phyloP scores from a whole-genome alignment of 306 rosid species.

The Cyclanthera cordifolia region DNA sequence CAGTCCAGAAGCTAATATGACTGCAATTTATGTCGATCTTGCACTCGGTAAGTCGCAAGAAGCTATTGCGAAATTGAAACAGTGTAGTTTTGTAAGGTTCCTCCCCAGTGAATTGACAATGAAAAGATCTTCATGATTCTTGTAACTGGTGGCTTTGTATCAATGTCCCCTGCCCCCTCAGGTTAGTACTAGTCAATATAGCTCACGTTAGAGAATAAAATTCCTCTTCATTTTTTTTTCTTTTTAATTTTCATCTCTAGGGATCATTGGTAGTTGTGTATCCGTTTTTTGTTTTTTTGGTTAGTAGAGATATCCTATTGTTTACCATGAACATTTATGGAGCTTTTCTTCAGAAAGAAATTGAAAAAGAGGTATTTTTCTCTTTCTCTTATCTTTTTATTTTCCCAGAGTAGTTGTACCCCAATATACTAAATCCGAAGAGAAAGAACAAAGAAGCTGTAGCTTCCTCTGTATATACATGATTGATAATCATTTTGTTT shows the following conservation, averaged over 20 bases:
- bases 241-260: slow-evolving; percentile 41
- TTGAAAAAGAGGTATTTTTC: neutral
- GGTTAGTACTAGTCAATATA: slow-evolving; percentile 58
- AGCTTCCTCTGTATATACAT: too few species aligned
- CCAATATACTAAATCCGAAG: neutral
- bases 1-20: slow-evolving; percentile 69
- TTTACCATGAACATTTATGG: slow-evolving; percentile 33
- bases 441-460: neutral
- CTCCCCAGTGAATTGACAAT: slow-evolving; percentile 46
- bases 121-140: slow-evolving; percentile 62
- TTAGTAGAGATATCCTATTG: slow-evolving; percentile 41
- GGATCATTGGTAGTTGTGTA: slow-evolving; percentile 62
- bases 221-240: slow-evolving; percentile 29
- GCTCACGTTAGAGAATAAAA: slow-evolving; percentile 85
- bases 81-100: slow-evolving; percentile 62
- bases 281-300: slow-evolving; percentile 47
- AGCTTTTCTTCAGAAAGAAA: slow-evolving; percentile 38
- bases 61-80: slow-evolving; percentile 65
- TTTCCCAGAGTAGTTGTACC: neutral
- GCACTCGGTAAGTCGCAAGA: slow-evolving; percentile 61
- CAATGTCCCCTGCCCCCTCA: slow-evolving; percentile 24
- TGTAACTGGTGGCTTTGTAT: slow-evolving; percentile 37
- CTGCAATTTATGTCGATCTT: slow-evolving; percentile 74
- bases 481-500: too few species aligned
- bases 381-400: slow-evolving; percentile 9